Evolutionary conservation across 2,329 filamentous ascomycete genomes (phyloP).

Genomic region (Metarhizium anisopliae): DNA sequence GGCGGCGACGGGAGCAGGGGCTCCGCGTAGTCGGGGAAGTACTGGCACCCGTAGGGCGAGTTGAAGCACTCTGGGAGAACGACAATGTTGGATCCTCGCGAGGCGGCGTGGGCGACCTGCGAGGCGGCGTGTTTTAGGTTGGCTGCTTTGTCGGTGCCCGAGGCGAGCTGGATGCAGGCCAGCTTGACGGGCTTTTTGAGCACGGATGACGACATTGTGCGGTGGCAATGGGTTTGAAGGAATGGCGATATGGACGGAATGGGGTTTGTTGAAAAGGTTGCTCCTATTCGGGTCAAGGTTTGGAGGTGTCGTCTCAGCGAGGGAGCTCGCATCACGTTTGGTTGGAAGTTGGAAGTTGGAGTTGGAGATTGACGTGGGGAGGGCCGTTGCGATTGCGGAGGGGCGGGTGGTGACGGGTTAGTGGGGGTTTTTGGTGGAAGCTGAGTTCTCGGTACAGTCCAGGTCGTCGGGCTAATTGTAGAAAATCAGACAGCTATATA

Average conservation of each 20-base stretch:
- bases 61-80: constrained; percentile 99
- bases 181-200: constrained; percentile 73
- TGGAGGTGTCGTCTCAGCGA: constrained; percentile 1
- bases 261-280: constrained; percentile 3
- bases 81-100: constrained; percentile 70
- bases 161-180: constrained; percentile 72
- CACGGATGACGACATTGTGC: constrained; percentile 33
- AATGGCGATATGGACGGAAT: background rate
- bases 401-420: too few relatives aligned
- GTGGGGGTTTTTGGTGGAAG: too few relatives aligned
- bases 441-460: too few relatives aligned
- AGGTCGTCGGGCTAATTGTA: too few relatives aligned
- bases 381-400: background rate
- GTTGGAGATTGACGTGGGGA: background rate
- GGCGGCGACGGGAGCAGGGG: constrained; percentile 72
- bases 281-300: constrained; percentile 7
- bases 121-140: constrained; percentile 76
- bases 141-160: constrained; percentile 70
- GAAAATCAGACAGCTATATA: too few relatives aligned
- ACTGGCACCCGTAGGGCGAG: constrained; percentile 85
- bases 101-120: constrained; percentile 75
- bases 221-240: constrained; percentile 11
- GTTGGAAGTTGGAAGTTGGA: background rate
- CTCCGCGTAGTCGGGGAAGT: constrained; percentile 89
- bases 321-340: constrained; percentile 1